Evolutionary conservation across 768 basidiomycete species (phyloP).

Genomic region (Artomyces pyxidatus): DNA sequence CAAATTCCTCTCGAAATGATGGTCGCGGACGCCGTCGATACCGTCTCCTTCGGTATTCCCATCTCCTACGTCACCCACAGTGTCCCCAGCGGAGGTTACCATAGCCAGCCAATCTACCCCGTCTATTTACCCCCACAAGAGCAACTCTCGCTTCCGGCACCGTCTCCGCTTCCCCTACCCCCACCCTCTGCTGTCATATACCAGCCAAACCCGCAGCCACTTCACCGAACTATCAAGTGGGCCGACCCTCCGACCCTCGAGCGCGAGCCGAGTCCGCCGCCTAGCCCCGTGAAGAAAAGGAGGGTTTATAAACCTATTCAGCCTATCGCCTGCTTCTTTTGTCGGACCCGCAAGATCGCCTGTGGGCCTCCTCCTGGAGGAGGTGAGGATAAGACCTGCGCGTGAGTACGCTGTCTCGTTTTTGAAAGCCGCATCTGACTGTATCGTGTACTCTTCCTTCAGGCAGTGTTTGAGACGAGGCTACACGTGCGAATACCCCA

Average conservation of each 20-base stretch:
- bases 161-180: neutral
- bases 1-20: too few species aligned
- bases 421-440: neutral
- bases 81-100: too few species aligned
- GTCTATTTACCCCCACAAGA: too few species aligned
- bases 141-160: neutral
- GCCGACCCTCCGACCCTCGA: neutral
- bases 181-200: too few species aligned
- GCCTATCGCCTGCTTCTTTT: constrained; percentile 26
- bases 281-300: neutral
- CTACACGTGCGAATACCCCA: constrained; percentile 13
- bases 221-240: neutral
- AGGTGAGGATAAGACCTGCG: constrained; percentile 22
- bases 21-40: too few species aligned
- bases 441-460: neutral
- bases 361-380: constrained; percentile 24
- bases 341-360: constrained; percentile 28
- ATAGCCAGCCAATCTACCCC: too few species aligned
- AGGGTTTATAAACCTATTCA: neutral
- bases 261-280: neutral
- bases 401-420: neutral
- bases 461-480: constrained; percentile 11
- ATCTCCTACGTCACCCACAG: too few species aligned
- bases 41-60: too few species aligned
- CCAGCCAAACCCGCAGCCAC: too few species aligned